phyloP scores from a whole-genome alignment of 2,329 filamentous ascomycete species.

The Boeremia lycopersici region DNA sequence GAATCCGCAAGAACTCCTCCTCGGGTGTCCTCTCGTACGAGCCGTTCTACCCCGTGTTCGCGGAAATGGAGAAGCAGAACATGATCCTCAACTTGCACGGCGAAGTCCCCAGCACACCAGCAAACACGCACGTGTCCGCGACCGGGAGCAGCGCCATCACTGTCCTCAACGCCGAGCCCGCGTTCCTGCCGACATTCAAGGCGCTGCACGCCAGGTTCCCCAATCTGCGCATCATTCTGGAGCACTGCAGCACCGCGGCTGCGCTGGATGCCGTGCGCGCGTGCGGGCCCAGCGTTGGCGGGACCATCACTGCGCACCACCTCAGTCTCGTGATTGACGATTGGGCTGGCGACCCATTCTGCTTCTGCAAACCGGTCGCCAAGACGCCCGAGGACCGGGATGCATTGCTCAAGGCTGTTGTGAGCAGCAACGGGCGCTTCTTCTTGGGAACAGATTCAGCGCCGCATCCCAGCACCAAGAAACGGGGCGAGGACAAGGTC shows the following conservation, averaged over 20 bases:
- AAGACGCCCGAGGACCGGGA: conserved; percentile 72
- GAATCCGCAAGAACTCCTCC: conserved; percentile 54
- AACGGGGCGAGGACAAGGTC: conserved; percentile 59
- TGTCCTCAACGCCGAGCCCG: conserved; percentile 70
- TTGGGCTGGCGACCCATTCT: conserved; percentile 71
- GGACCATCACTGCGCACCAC: conserved; percentile 86
- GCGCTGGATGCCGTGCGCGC: conserved; percentile 77
- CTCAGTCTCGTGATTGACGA: conserved; percentile 80
- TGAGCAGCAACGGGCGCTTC: conserved; percentile 65
- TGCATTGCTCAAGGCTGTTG: conserved; percentile 70
- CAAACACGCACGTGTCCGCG: conserved; percentile 18
- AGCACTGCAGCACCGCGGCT: conserved; percentile 87
- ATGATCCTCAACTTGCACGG: conserved; percentile 94
- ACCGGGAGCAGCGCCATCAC: conserved; percentile 38
- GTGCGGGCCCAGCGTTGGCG: conserved; percentile 78
- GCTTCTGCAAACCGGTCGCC: conserved; percentile 75
- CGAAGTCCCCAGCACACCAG: conserved; percentile 68
- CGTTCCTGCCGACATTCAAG: conserved; percentile 80
- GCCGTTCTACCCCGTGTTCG: conserved; percentile 78
- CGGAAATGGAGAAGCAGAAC: conserved; percentile 84
- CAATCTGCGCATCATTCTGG: conserved; percentile 67
- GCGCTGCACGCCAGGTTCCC: conserved; percentile 78
- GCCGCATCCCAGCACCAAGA: conserved; percentile 68
- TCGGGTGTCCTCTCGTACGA: conserved; percentile 73
- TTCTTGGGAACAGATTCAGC: conserved; percentile 76